Conservation (phyloP, 306 rosid species). For the Quercus glauca region DNA sequence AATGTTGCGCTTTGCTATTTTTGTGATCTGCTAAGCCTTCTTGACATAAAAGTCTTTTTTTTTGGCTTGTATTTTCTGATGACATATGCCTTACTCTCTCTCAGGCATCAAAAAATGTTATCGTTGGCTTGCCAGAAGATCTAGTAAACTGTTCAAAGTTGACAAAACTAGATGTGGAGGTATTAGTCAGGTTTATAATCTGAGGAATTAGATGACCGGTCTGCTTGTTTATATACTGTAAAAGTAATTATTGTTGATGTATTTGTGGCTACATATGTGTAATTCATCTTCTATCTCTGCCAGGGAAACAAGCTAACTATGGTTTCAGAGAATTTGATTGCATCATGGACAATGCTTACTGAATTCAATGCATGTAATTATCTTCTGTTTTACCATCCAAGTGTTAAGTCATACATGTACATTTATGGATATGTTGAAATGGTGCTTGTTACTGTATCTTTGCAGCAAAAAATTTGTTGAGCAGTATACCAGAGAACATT, state of each 20-base stretch:
- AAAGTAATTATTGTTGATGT: slow-evolving; percentile 11
- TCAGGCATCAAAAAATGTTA: slow-evolving; percentile 81
- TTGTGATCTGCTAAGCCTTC: background rate
- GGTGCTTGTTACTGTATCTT: slow-evolving; percentile 14
- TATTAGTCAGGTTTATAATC: slow-evolving; percentile 26
- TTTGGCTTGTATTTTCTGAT: background rate
- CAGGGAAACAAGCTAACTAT: slow-evolving; percentile 81
- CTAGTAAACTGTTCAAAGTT: slow-evolving; percentile 76
- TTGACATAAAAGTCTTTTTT: background rate
- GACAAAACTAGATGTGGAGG: slow-evolving; percentile 89
- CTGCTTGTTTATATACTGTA: background rate
- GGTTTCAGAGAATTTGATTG: slow-evolving; percentile 60
- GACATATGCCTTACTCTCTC: slow-evolving; percentile 24
- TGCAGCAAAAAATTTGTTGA: slow-evolving; percentile 83
- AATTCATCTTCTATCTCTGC: slow-evolving; percentile 18
- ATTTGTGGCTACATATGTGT: slow-evolving; percentile 12
- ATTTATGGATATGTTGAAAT: slow-evolving; percentile 16
- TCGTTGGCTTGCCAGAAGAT: slow-evolving; percentile 74
- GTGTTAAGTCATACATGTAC: slow-evolving; percentile 8
- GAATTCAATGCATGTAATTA: slow-evolving; percentile 82
- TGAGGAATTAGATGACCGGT: slow-evolving; percentile 10
- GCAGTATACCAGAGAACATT: slow-evolving; percentile 63
- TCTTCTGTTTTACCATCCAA: slow-evolving; percentile 15
- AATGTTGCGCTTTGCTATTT: background rate
- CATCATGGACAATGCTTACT: slow-evolving; percentile 78